phyloP scores from a whole-genome alignment of 2,329 filamentous ascomycete species.

The Ophiognomonia clavigignenti-juglandacearum region DNA sequence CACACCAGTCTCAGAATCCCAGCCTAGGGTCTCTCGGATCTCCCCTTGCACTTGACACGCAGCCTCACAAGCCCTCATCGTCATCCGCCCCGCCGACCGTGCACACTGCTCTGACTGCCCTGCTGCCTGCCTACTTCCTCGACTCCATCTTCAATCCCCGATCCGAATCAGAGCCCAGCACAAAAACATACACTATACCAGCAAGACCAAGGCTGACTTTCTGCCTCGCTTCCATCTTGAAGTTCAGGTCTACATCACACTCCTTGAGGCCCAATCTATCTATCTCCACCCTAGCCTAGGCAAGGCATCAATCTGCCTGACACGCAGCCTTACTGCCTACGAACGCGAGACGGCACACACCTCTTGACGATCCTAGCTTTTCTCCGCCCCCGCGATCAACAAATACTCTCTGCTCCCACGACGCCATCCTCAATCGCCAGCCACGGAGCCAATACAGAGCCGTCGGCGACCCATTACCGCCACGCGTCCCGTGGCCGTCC shows the following conservation, averaged over 20 bases:
- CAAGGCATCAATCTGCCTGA: neutral
- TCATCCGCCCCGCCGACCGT: constrained; percentile 15
- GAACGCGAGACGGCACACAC: neutral
- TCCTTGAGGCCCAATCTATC: constrained; percentile 2
- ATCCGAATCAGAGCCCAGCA: no score
- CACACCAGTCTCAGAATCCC: no score
- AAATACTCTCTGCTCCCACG: constrained; percentile 17
- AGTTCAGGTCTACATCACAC: constrained; percentile 4
- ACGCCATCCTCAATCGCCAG: constrained; percentile 32
- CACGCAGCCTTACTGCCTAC: neutral
- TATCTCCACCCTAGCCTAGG: neutral
- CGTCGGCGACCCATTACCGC: constrained; percentile 38
- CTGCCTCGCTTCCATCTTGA: constrained; percentile 8
- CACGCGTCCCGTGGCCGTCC: constrained; percentile 41
- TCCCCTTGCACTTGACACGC: no score
- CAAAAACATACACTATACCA: no score
- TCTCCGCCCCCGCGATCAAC: neutral
- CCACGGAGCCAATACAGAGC: constrained; percentile 45
- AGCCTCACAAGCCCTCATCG: constrained; percentile 7
- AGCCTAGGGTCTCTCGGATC: no score
- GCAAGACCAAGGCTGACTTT: constrained; percentile 10
- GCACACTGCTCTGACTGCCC: constrained; percentile 1
- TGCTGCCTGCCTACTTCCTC: neutral
- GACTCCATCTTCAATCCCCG: constrained; percentile 7
- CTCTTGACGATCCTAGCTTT: constrained; percentile 4